Evolutionary conservation across 331 rosid species (phyloP).

Genomic region (Saraca asoca): DNA sequence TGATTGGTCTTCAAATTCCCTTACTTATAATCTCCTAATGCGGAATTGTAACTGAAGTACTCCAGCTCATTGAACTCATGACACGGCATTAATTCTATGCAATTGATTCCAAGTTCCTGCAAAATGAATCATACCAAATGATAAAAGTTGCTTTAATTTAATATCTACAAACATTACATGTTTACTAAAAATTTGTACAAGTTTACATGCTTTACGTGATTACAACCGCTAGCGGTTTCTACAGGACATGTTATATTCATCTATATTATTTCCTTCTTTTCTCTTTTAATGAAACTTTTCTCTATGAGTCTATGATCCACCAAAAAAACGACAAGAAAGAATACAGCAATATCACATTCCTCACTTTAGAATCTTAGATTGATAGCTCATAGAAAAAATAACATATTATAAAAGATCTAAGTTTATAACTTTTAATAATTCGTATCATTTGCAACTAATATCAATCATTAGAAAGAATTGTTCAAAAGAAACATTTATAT

Average conservation of each 20-base stretch:
- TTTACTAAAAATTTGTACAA: conserved; percentile 7
- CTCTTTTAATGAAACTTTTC: neutral
- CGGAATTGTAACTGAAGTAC: conserved; percentile 76
- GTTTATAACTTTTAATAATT: neutral
- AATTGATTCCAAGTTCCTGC: conserved; percentile 94
- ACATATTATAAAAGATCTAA: neutral
- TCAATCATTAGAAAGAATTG: neutral
- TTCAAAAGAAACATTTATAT: too few species aligned
- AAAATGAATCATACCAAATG: conserved; percentile 42
- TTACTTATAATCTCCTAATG: conserved; percentile 78
- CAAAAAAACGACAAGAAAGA: neutral
- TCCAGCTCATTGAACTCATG: conserved; percentile 97
- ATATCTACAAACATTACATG: conserved; percentile 11
- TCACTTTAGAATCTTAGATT: neutral
- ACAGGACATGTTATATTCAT: conserved; percentile 1
- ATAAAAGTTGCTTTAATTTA: conserved; percentile 26
- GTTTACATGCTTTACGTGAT: conserved; percentile 19
- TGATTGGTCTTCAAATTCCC: conserved; percentile 22
- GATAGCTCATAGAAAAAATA: neutral
- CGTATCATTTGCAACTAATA: conserved; percentile 19
- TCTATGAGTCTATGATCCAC: neutral
- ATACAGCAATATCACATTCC: neutral
- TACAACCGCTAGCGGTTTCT: neutral
- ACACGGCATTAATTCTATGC: conserved; percentile 95
- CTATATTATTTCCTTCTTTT: neutral